Evolutionary conservation across 495 filamentous ascomycete genomes (phyloP), one percentile per base, ranked within the genome.

Genomic region (Penicillium steckii): DNA sequence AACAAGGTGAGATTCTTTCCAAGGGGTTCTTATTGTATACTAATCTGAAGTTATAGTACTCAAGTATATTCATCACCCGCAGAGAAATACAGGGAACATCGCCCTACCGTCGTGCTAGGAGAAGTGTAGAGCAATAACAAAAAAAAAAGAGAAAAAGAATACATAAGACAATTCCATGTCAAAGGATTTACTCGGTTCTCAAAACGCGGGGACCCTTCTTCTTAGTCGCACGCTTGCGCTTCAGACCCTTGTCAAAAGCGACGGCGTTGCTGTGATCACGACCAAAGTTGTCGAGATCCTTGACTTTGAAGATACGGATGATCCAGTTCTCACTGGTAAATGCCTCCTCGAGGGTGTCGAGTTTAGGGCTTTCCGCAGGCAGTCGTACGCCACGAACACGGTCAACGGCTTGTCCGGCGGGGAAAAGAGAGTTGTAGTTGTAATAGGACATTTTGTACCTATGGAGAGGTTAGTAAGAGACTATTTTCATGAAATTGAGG

Each of bases 391-490:
- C 85, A 52, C 95, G 89, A 49, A 99, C 94, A 44, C 95, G 87
- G 67, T 99, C 95, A 55, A 85, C 76, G 27, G 93, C 95, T 67
- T 96, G 91, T 57, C 95, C 94, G 13, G 85, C 78, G 12, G 91
- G 91, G 82, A 97, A 99, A 52, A 99, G 85, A 18, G 81, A 73
- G 73, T 92, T 83, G 80, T 86, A 99, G 80, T 97, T 97, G 84
- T 97, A 88, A 81, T 97, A 99, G 29, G 91, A 96, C 95, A 99
- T 97, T 82, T 99, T 99, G 82, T 99, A 99, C 91, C 91, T 96
- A 38, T 26, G 9, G 18, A 40, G 8, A 19, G 10, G 58, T 54
- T 29, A 37, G 23, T 10, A 12, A 54, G 68, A 81, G 59, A 85
- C 72, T 43, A 62, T n/a, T 41, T 32, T 53, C 21, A 30, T 15